Base-by-base conservation (phyloP, 352 stramenopile species). In the Pythium brassicae region DNA sequence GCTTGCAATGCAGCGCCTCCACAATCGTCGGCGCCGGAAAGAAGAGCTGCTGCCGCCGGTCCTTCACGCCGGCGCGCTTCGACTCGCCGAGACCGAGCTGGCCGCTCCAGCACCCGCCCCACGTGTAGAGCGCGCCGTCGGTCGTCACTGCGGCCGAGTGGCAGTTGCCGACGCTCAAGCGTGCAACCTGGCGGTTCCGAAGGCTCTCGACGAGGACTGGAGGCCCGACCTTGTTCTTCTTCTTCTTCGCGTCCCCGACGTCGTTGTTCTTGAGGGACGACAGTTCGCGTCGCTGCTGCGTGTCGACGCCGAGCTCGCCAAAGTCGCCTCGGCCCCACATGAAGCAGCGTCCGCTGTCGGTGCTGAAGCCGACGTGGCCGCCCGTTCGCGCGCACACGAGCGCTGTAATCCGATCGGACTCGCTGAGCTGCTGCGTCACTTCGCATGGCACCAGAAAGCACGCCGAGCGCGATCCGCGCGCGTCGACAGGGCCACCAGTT, bases 11-110 rank as follows among this genome's bases (percentile, higher is more conserved):
- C 35, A 88, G 72, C 19, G 65, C 56, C 32, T 86, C 74, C 1
- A 92, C 73, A 19, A 77, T 55, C 12, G 82, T 92, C 2, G 82
- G 82, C 3, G 73, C 72, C 25, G 82, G 78, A 53, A 89, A 92
- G 61, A 66, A 88, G 40, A 76, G 62, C 59, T 84, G 69, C 54
- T 76, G 57, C 0, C 56, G 69, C 29, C 70, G 70, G 44, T 85
- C 67, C 43, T 63, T 69, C 1, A 88, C 65, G 19, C 82, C 82
- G 11, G 69, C 78, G 4, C 82, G 78, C 42, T 76, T 87, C 2
- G 60, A 57, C 23, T 81, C 64, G 17, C 82, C 78, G 20, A 92
- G 65, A 2, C 82, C 82, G 12, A 92, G 63, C 53, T 92, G 79
- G 0, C 82, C 82, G 45, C 72, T 87, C 71, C 77, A 87, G 50